Base-by-base conservation (phyloP, 805 yeast species). In the Tetrapisispora namnaoensis region DNA sequence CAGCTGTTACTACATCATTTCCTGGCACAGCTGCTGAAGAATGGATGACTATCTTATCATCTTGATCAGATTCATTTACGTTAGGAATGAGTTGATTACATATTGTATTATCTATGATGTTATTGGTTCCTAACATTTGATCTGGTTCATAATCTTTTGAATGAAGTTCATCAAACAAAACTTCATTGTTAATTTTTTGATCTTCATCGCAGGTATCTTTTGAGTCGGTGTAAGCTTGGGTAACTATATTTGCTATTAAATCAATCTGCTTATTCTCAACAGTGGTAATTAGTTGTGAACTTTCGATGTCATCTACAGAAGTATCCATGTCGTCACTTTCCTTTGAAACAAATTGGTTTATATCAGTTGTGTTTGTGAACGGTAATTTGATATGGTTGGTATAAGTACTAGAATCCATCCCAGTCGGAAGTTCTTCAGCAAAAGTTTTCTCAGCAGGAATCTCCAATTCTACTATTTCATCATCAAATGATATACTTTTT, bases 401-500 rank as follows among this genome's bases (percentile, higher is more conserved):
- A 2, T 8, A 14, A n/a, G 37, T 18, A 6, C 18, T 21, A 7
- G 10, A 14, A n/a, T 35, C 3, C 5, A 37, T 11, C 9, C 24
- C 35, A 4, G 14, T 32, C n/a, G 20, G 10, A 35, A 18, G 16
- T 10, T 42, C 37, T 10, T 16, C n/a, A 17, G n/a, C 14, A 28
- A 7, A 8, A 14, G 6, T 2, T n/a, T 36, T 39, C 22, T 36
- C 13, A 17, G 7, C 13, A 34, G 43, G 27, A 8, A 39, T 24
- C 17, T 43, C 47, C 24, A 37, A n/a, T 20, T 28, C 28, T 17
- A 43, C 18, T 13, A 42, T 35, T 17, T 43, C 44, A 4, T 42
- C 44, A 22, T 48, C 35, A n/a, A 42, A 43, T 13, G 28, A 17
- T 11, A 48, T 36, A 41, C 42, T 46, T 28, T 37, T 46, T 17